Base-by-base conservation (phyloP, 2,329 filamentous ascomycete genomes). In the Colletotrichum lupini region DNA sequence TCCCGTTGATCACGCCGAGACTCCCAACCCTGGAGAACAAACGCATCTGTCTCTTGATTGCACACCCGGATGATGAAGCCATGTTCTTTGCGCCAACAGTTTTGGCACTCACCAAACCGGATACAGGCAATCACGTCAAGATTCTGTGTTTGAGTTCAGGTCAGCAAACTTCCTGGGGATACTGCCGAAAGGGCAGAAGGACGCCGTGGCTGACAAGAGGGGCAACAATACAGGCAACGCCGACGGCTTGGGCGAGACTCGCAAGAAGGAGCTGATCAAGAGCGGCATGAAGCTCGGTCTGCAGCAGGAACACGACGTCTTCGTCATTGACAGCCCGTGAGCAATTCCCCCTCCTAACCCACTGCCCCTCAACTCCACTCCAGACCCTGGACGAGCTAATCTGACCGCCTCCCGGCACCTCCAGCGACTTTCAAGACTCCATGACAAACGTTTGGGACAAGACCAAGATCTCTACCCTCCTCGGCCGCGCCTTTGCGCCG, bases 61-160 rank as follows among this genome's bases (percentile, higher is more conserved):
- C 97, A 26, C 97, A 99, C 84, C 97, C 97, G 0, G 97, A 99
- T 83, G 97, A 99, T 80, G 97, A 99, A 86, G 97, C 96, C 82
- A 99, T 99, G 97, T 99, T 99, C 88, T 99, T 99, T 84, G 92
- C 95, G 75, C 97, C 97, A 0, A 94, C 95, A 0, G 87, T 98
- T 16, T 88, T 97, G 77, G 92, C 94, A n/a, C 89, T 99, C 71
- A 96, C 95, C 22, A 87, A 90, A 16, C 94, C 95, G 4, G 90
- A 92, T 72, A 87, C 93, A 24, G 93, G 94, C 4, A 98, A 99
- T 83, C 95, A 97, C 80, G 89, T 99, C 80, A 97, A 97, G 84
- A 97, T 99, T 75, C 85, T 98, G 68, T 99, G 97, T 84, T 85
- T 99, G 75, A 97, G 94, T 83, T 96, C 92, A 76, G 95, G 94